A percentile compares a stretch with the other conserved stretches of the same genome.
These are phyloP conservation scores for Nymphaea thermarum DNA, from an alignment of 164 flowering plant genomes.

Conservation along the genomic window DNA sequence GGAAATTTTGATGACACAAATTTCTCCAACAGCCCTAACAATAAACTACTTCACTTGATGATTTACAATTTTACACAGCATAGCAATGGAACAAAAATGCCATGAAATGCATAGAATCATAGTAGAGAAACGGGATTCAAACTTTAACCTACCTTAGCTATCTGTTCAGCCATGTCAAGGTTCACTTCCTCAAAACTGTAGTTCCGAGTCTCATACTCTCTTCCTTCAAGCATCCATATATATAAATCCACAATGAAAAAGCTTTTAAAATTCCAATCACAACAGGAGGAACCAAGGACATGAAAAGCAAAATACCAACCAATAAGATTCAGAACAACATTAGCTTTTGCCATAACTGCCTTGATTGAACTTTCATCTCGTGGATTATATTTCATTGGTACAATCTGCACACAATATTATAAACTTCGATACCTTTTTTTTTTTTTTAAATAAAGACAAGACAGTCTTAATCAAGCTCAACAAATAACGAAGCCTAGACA, in stretches of 20 bases:
- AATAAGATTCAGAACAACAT: conserved; percentile 93
- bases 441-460: no score
- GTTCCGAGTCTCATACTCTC: conserved; percentile 92
- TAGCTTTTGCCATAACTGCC: conserved; percentile 98
- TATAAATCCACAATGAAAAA: not conserved
- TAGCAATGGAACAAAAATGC: no score
- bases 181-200: conserved; percentile 88
- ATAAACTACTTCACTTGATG: no score
- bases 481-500: no score
- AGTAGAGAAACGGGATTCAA: not conserved
- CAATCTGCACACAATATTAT: conserved; percentile 36
- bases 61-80: no score
- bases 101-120: not conserved
- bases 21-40: no score
- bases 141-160: conserved; percentile 55
- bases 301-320: conserved; percentile 29
- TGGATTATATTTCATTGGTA: conserved; percentile 94
- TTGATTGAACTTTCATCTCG: conserved; percentile 87
- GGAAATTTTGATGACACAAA: no score
- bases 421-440: no score
- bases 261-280: conserved; percentile 2
- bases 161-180: conserved; percentile 72
- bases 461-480: no score
- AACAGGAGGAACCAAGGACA: not conserved
- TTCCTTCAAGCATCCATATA: conserved; percentile 35